phyloP scores from a whole-genome alignment of 768 basidiomycete genomes.

The Ramaria sp. region DNA sequence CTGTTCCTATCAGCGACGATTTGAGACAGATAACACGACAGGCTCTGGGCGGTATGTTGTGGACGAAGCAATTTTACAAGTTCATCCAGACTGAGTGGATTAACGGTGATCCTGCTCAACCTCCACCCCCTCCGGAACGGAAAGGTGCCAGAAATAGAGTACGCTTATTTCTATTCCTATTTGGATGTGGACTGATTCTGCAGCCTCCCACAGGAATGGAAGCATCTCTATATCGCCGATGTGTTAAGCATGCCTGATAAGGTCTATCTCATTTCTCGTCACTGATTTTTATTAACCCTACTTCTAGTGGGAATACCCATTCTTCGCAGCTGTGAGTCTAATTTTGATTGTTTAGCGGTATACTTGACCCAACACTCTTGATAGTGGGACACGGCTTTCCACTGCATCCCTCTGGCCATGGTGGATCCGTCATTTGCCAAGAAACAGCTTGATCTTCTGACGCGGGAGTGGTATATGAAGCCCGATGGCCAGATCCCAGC shows the following conservation, averaged over 20 bases:
- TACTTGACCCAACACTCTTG: background rate
- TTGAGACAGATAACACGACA: constrained; percentile 94
- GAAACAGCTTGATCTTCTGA: constrained; percentile 92
- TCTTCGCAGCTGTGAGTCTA: constrained; percentile 69
- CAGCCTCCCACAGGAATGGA: constrained; percentile 62
- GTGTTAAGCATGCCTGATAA: constrained; percentile 99
- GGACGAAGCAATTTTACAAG: constrained; percentile 96
- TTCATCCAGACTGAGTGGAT: constrained; percentile 97
- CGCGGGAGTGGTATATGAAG: constrained; percentile 99
- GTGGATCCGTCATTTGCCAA: constrained; percentile 95
- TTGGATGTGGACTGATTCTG: background rate
- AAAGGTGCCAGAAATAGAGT: constrained; percentile 79
- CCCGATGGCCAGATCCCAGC: constrained; percentile 98
- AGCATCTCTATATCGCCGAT: constrained; percentile 89
- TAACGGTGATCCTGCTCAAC: constrained; percentile 90
- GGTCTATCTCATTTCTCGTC: constrained; percentile 27
- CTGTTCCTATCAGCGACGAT: constrained; percentile 85
- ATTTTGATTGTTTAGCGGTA: background rate
- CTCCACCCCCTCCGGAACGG: constrained; percentile 83
- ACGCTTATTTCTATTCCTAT: background rate
- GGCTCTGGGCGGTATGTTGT: constrained; percentile 92
- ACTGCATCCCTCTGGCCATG: constrained; percentile 94
- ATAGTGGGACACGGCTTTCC: constrained; percentile 93
- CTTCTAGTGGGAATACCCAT: constrained; percentile 84
- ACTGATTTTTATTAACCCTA: constrained; percentile 7